A percentile compares a stretch with the other conserved stretches of the same genome.
Conservation (phyloP, 306 rosid genomes). For the Quercus aquifolioides region DNA sequence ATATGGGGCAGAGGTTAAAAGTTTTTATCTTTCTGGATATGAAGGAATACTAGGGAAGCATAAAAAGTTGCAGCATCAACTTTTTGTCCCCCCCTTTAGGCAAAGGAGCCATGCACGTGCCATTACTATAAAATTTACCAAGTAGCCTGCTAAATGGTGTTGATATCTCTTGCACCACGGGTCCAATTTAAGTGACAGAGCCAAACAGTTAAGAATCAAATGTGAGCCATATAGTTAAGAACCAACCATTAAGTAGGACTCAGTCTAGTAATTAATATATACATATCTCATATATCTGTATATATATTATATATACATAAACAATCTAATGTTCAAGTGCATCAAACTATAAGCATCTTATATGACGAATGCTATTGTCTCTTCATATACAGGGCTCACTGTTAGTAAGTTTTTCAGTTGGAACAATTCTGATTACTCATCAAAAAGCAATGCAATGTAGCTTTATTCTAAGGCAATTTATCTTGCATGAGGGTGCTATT, state of each 20-base stretch:
- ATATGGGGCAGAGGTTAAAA: conserved; percentile 1
- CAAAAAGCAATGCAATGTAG: not conserved
- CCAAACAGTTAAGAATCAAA: not conserved
- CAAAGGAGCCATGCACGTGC: conserved; percentile 22
- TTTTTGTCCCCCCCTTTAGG: conserved; percentile 15
- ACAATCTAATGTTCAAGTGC: not conserved
- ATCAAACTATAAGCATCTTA: not conserved
- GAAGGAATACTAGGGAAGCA: conserved; percentile 31
- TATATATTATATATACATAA: not conserved
- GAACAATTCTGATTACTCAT: conserved; percentile 14
- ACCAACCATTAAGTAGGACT: not conserved
- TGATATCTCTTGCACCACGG: conserved; percentile 31
- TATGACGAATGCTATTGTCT: conserved; percentile 10
- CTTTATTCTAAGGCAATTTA: conserved; percentile 14
- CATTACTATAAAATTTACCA: not conserved
- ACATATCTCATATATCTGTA: not conserved
- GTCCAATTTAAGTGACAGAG: conserved; percentile 24
- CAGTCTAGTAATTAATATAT: not conserved
- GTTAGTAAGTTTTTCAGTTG: conserved; percentile 6
- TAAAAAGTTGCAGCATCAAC: conserved; percentile 23
- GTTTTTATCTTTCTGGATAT: conserved; percentile 21
- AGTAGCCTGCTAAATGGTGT: conserved; percentile 7
- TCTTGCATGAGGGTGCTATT: not conserved
- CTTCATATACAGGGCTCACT: conserved; percentile 11
- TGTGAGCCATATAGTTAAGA: not conserved